A percentile compares a stretch with the other conserved stretches of the same genome.
Evolutionary conservation across 768 basidiomycete species (phyloP).

Genomic region (Vararia minispora): DNA sequence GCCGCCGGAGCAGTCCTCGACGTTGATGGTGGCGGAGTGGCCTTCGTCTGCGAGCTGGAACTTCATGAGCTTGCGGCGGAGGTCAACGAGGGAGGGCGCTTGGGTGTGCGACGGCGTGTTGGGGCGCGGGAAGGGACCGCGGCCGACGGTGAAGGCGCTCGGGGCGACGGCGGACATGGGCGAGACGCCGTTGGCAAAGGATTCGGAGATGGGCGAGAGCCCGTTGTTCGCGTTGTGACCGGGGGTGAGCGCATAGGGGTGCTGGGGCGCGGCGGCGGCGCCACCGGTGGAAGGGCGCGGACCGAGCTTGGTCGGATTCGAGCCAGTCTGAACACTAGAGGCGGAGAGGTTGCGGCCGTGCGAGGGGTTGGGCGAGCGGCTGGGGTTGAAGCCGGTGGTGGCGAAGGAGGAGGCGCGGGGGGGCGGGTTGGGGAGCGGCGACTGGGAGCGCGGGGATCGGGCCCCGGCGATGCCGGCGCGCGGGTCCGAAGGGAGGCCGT

Average conservation of each 20-base stretch:
- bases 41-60: constrained; percentile 81
- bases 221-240: constrained; percentile 29
- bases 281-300: constrained; percentile 25
- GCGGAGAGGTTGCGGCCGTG: constrained; percentile 45
- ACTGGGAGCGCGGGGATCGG: constrained; percentile 22
- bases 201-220: constrained; percentile 68
- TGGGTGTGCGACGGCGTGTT: constrained; percentile 30
- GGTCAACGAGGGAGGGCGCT: constrained; percentile 57
- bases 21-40: constrained; percentile 62
- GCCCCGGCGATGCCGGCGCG: constrained; percentile 38
- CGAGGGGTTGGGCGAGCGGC: constrained; percentile 21
- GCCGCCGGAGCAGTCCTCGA: constrained; percentile 69
- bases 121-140: constrained; percentile 44
- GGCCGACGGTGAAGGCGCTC: constrained; percentile 43
- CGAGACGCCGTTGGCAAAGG: constrained; percentile 30
- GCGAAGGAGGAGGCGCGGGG: constrained; percentile 20
- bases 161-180: constrained; percentile 35
- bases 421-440: constrained; percentile 28
- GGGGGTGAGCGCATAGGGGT: constrained; percentile 52
- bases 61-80: constrained; percentile 78
- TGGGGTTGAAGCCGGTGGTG: constrained; percentile 32
- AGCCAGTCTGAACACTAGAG: constrained; percentile 21
- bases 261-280: constrained; percentile 34
- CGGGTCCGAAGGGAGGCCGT: constrained; percentile 52
- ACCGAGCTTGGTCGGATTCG: constrained; percentile 24